Conservation (phyloP, 208 protist species). For the Phytomonas francai region DNA sequence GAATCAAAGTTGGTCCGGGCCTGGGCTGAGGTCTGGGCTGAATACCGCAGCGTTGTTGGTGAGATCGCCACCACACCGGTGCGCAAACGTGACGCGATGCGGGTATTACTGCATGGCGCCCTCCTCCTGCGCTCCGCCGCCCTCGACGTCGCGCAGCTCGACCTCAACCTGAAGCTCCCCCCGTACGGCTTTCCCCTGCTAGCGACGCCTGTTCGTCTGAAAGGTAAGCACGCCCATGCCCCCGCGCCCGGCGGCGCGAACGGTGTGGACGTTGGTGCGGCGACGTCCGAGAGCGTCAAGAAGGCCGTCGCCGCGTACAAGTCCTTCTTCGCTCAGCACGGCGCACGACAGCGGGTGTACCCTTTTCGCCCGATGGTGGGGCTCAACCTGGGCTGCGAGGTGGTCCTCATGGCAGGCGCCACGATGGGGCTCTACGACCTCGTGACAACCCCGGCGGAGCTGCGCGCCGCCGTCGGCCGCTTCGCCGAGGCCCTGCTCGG, state of each 20-base stretch:
- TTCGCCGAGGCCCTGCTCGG: conserved; percentile 76
- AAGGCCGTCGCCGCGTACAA: conserved; percentile 62
- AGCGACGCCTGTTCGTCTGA: conserved; percentile 41
- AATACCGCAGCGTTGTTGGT: conserved; percentile 57
- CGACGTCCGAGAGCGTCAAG: conserved; percentile 61
- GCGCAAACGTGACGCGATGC: conserved; percentile 69
- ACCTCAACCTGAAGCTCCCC: conserved; percentile 69
- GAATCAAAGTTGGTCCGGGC: conserved; percentile 60
- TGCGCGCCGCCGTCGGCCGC: conserved; percentile 35
- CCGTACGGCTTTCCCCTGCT: conserved; percentile 78
- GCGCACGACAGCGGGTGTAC: no score
- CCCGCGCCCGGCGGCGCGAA: conserved; percentile 7
- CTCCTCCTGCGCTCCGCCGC: conserved; percentile 66
- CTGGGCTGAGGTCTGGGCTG: conserved; percentile 82
- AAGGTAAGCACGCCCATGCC: conserved; percentile 8
- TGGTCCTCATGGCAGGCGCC: conserved; percentile 55
- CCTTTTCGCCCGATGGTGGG: conserved; percentile 63
- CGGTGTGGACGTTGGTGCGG: conserved; percentile 18
- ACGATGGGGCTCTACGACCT: conserved; percentile 72
- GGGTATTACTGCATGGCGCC: conserved; percentile 72
- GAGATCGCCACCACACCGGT: conserved; percentile 53
- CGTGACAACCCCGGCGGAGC: conserved; percentile 38
- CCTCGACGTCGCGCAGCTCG: conserved; percentile 53
- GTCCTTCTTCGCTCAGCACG: conserved; percentile 59
- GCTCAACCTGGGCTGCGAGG: conserved; percentile 76